These are phyloP conservation scores for Neofusicoccum sp. DNA, from an alignment of 2,329 filamentous ascomycete species.

Conservation along the genomic window DNA sequence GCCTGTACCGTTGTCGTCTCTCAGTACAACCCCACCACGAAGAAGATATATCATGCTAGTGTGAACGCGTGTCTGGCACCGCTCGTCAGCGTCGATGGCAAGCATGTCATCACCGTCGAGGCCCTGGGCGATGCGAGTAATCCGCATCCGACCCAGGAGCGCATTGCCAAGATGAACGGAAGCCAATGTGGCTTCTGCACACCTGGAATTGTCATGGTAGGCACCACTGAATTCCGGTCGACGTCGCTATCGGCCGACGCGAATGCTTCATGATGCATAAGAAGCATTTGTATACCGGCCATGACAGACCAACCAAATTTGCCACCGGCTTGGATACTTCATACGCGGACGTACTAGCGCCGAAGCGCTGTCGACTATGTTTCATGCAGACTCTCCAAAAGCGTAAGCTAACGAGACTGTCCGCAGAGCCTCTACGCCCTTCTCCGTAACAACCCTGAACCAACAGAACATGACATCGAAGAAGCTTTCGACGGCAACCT, in stretches of 20 bases:
- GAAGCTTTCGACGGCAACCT: slow-evolving; percentile 97
- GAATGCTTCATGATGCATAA: not conserved
- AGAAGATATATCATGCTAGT: slow-evolving; percentile 91
- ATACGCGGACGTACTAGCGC: too few relatives aligned
- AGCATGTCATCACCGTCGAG: slow-evolving; percentile 97
- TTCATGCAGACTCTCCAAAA: not conserved
- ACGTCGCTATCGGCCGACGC: not conserved
- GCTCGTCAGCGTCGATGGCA: slow-evolving; percentile 89
- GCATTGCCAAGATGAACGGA: slow-evolving; percentile 87
- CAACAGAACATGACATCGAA: slow-evolving; percentile 81
- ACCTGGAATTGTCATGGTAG: slow-evolving; percentile 89
- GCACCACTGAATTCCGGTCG: slow-evolving; percentile 10
- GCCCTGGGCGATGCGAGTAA: slow-evolving; percentile 87
- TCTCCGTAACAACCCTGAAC: slow-evolving; percentile 78
- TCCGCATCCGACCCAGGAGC: slow-evolving; percentile 88
- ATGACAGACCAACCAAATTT: not conserved
- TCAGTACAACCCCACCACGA: slow-evolving; percentile 90
- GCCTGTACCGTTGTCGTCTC: slow-evolving; percentile 92
- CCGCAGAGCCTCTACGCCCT: slow-evolving; percentile 83
- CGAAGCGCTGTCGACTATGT: too few relatives aligned
- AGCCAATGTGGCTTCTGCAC: slow-evolving; percentile 97
- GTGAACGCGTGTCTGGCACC: slow-evolving; percentile 96
- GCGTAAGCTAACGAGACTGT: not conserved
- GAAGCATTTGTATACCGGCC: not conserved
- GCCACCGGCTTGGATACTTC: too few relatives aligned